Evolutionary conservation across 345 rosid species (phyloP).

Genomic region (Euclidium syriacum): DNA sequence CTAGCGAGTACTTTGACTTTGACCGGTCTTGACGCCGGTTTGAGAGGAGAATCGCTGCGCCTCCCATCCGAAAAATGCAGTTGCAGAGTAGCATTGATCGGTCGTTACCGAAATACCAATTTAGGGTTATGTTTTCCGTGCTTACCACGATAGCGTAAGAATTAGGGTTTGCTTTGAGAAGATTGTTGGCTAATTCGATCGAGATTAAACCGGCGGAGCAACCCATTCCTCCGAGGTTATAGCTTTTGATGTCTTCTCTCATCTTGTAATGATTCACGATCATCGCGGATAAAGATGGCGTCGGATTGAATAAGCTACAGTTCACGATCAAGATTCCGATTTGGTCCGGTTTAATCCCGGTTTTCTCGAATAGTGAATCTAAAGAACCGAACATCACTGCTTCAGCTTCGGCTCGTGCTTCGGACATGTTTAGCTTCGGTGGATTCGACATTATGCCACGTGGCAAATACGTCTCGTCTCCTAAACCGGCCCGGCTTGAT

Average conservation of each 20-base stretch:
- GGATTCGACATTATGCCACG: slow-evolving; percentile 57
- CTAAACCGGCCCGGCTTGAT: slow-evolving; percentile 56
- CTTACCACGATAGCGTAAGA: slow-evolving; percentile 76
- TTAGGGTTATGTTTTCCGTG: slow-evolving; percentile 84
- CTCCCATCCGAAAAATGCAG: slow-evolving; percentile 93
- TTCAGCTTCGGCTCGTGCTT: slow-evolving; percentile 78
- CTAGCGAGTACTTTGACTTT: slow-evolving; percentile 69
- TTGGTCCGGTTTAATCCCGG: slow-evolving; percentile 51
- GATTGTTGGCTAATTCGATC: slow-evolving; percentile 60
- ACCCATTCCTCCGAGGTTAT: slow-evolving; percentile 92
- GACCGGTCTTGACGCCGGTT: slow-evolving; percentile 49
- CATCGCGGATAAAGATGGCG: slow-evolving; percentile 77
- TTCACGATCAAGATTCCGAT: slow-evolving; percentile 67
- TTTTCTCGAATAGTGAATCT: slow-evolving; percentile 54
- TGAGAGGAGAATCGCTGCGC: slow-evolving; percentile 81
- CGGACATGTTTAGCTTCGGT: slow-evolving; percentile 58
- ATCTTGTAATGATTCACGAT: slow-evolving; percentile 74
- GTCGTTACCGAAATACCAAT: slow-evolving; percentile 83
- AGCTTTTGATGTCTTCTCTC: slow-evolving; percentile 59
- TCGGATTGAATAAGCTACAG: slow-evolving; percentile 79
- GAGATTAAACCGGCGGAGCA: slow-evolving; percentile 92
- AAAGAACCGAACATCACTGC: slow-evolving; percentile 66
- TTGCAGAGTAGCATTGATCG: slow-evolving; percentile 79
- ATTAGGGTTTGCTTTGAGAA: slow-evolving; percentile 69
- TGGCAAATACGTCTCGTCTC: slow-evolving; percentile 71